phyloP scores from a whole-genome alignment of 2,329 filamentous ascomycete genomes.

The Pseudogymnoascus sp. region DNA sequence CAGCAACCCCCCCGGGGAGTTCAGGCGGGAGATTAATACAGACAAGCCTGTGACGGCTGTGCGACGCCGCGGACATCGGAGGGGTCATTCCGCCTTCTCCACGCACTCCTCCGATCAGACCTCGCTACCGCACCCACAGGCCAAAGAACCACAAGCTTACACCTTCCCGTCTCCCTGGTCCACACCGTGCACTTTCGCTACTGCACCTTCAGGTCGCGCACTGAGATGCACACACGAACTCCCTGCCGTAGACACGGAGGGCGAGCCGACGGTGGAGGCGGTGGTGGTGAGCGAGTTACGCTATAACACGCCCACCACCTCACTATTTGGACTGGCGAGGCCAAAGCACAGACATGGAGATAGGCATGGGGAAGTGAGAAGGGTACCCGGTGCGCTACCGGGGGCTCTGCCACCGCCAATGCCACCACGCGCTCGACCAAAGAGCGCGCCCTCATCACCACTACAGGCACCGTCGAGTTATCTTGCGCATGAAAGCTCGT shows the following conservation, averaged over 20 bases:
- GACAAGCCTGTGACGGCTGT: neutral
- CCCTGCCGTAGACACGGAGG: conserved; percentile 15
- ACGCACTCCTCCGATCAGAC: conserved; percentile 11
- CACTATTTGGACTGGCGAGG: conserved; percentile 31
- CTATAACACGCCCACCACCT: conserved; percentile 54
- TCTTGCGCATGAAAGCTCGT: neutral
- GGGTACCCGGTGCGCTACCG: neutral
- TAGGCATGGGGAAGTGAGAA: neutral
- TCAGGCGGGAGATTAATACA: neutral
- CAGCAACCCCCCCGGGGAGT: neutral
- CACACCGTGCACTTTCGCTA: conserved; percentile 76
- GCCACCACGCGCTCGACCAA: neutral
- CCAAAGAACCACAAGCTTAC: conserved; percentile 46
- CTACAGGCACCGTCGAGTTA: neutral
- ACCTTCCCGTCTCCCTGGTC: conserved; percentile 81
- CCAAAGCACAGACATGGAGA: conserved; percentile 20
- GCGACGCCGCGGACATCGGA: neutral
- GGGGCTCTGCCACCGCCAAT: neutral
- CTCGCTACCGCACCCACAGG: neutral
- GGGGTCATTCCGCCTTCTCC: neutral
- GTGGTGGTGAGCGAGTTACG: conserved; percentile 67
- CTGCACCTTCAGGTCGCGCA: conserved; percentile 65
- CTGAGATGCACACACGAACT: conserved; percentile 69
- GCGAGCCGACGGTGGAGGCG: neutral
- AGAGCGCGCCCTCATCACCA: neutral